Evolutionary conservation across 2,329 filamentous ascomycete genomes (phyloP).

Genomic region (Apiospora marii): DNA sequence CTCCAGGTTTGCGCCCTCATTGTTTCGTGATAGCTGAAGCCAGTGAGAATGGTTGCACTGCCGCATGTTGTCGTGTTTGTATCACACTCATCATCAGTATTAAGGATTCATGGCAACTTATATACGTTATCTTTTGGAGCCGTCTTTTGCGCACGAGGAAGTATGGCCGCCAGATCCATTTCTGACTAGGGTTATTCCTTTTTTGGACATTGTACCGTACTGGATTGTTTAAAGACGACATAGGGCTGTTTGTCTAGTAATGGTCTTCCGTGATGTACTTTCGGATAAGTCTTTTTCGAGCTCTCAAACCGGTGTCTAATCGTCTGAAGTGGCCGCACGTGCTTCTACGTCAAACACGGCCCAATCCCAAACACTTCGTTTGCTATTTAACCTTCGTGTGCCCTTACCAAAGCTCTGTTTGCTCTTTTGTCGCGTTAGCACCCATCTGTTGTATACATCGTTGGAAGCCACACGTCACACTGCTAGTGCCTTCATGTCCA

Average conservation of each 20-base stretch:
- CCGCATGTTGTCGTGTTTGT: neutral
- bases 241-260: conserved; percentile 1
- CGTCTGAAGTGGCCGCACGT: neutral
- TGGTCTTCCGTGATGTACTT: neutral
- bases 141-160: neutral
- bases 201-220: neutral
- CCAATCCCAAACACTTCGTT: neutral
- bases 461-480: conserved; percentile 3
- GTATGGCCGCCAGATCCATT: neutral
- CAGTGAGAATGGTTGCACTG: conserved; percentile 13
- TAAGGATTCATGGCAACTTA: conserved; percentile 6
- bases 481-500: neutral
- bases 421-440: conserved; percentile 1
- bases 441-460: conserved; percentile 10
- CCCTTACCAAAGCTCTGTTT: neutral
- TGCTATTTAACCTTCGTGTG: conserved; percentile 1
- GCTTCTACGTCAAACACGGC: conserved; percentile 1
- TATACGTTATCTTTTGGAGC: neutral
- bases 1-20: conserved; percentile 10
- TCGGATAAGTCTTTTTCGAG: neutral
- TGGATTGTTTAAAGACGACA: neutral
- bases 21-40: conserved; percentile 24
- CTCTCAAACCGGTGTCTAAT: neutral
- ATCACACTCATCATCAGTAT: neutral
- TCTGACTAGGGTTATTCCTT: conserved; percentile 2